A percentile compares a stretch with the other conserved stretches of the same genome.
Evolutionary conservation across 352 stramenopile genomes (phyloP).

Genomic region (Phytophthora capsici): DNA sequence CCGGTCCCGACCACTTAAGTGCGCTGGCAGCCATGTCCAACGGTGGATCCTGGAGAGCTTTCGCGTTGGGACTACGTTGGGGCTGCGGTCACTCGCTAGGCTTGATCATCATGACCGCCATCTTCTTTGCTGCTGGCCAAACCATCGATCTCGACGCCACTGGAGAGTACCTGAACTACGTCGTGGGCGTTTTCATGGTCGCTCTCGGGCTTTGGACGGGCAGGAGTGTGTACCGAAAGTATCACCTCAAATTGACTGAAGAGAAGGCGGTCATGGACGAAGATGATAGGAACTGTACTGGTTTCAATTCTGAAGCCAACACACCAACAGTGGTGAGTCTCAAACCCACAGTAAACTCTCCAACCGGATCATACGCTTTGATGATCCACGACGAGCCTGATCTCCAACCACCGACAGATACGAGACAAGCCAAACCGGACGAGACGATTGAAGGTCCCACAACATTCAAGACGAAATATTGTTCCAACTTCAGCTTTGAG

Average conservation of each 20-base stretch:
- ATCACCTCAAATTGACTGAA: slow-evolving; percentile 20
- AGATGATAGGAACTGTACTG: not conserved
- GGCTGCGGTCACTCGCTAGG: slow-evolving; percentile 83
- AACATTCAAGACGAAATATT: slow-evolving; percentile 34
- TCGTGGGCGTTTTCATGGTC: slow-evolving; percentile 68
- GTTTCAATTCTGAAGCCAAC: not conserved
- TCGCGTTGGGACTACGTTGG: slow-evolving; percentile 84
- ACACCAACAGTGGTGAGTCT: slow-evolving; percentile 15
- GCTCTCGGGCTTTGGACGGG: slow-evolving; percentile 49
- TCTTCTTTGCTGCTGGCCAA: slow-evolving; percentile 59
- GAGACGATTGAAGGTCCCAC: not conserved
- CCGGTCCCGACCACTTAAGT: slow-evolving; percentile 74
- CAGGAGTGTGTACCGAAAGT: slow-evolving; percentile 36
- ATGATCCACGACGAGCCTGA: slow-evolving; percentile 12
- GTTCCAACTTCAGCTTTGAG: slow-evolving; percentile 43
- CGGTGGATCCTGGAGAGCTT: slow-evolving; percentile 59
- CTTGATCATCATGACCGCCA: slow-evolving; percentile 71
- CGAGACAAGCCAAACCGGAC: not conserved
- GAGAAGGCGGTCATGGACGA: slow-evolving; percentile 27
- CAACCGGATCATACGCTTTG: slow-evolving; percentile 8
- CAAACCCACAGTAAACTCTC: slow-evolving; percentile 1
- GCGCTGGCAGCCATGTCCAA: slow-evolving; percentile 79
- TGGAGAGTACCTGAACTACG: slow-evolving; percentile 49
- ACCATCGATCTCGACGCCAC: slow-evolving; percentile 46
- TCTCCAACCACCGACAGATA: not conserved